Evolutionary conservation across 768 basidiomycete genomes (phyloP).

Genomic region (Trichaptum fuscoviolaceum): DNA sequence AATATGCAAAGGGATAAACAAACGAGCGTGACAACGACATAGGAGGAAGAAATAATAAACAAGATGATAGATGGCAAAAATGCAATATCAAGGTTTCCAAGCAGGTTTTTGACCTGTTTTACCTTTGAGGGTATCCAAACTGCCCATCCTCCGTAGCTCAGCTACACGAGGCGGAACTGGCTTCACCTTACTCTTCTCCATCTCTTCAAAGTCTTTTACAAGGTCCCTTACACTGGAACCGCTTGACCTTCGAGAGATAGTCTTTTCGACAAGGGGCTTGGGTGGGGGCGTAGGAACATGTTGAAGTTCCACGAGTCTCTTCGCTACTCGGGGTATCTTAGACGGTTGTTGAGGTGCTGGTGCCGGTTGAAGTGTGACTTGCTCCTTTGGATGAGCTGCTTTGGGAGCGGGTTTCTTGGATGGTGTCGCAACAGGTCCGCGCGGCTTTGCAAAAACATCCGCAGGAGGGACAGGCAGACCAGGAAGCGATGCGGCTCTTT

Average conservation of each 20-base stretch:
- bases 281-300: conserved; percentile 35
- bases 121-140: conserved; percentile 8
- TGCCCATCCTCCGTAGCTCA: conserved; percentile 22
- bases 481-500: conserved; percentile 23
- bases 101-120: conserved; percentile 9
- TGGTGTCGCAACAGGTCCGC: conserved; percentile 58
- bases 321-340: conserved; percentile 37
- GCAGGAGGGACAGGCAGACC: conserved; percentile 53
- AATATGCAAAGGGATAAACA: neutral
- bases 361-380: conserved; percentile 56
- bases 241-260: conserved; percentile 45
- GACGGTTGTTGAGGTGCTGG: conserved; percentile 28
- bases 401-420: conserved; percentile 43
- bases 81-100: conserved; percentile 12
- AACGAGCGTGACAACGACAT: neutral
- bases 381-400: conserved; percentile 53
- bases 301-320: conserved; percentile 50
- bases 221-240: conserved; percentile 70
- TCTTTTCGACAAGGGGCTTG: conserved; percentile 23
- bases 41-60: neutral
- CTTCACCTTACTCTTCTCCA: conserved; percentile 29
- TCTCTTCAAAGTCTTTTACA: conserved; percentile 54
- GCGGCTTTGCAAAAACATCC: conserved; percentile 42
- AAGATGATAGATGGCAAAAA: neutral
- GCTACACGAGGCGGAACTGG: conserved; percentile 32